Conservation (phyloP, 2,329 filamentous ascomycete species). For the Xylariaceae sp. region DNA sequence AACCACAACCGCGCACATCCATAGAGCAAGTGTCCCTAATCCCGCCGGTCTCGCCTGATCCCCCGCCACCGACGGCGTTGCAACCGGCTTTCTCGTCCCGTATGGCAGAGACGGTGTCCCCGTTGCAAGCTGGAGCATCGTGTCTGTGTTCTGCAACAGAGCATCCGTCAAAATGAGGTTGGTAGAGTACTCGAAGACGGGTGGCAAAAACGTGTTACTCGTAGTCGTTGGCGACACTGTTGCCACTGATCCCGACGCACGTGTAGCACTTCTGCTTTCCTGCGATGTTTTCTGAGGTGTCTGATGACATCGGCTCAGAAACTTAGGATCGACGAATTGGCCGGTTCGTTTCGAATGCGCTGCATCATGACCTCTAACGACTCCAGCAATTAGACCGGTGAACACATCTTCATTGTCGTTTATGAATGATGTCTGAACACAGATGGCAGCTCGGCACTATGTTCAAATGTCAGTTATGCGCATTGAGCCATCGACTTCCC, state of each 20-base stretch:
- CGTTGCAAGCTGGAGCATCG: slow-evolving; percentile 7
- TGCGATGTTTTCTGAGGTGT: slow-evolving; percentile 30
- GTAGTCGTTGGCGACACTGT: background rate
- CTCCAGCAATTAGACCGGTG: slow-evolving; percentile 43
- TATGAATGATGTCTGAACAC: slow-evolving; percentile 43
- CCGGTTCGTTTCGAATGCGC: slow-evolving; percentile 34
- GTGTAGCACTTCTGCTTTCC: slow-evolving; percentile 8
- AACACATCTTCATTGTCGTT: slow-evolving; percentile 44
- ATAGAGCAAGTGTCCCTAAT: background rate
- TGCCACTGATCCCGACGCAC: background rate
- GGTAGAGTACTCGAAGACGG: slow-evolving; percentile 7
- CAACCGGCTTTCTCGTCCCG: background rate
- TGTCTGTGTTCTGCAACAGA: background rate
- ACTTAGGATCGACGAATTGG: slow-evolving; percentile 35
- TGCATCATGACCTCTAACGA: slow-evolving; percentile 40
- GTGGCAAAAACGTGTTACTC: background rate
- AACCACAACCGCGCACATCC: slow-evolving; percentile 5
- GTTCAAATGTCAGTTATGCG: slow-evolving; percentile 1
- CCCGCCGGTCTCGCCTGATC: slow-evolving; percentile 5
- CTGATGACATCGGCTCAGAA: slow-evolving; percentile 42
- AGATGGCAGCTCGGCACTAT: slow-evolving; percentile 41
- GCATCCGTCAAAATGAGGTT: slow-evolving; percentile 9
- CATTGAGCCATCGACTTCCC: background rate
- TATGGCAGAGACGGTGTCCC: slow-evolving; percentile 12
- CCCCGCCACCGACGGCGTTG: background rate